phyloP scores from a whole-genome alignment of 208 protist species.

The Wallacemonas sp. region DNA sequence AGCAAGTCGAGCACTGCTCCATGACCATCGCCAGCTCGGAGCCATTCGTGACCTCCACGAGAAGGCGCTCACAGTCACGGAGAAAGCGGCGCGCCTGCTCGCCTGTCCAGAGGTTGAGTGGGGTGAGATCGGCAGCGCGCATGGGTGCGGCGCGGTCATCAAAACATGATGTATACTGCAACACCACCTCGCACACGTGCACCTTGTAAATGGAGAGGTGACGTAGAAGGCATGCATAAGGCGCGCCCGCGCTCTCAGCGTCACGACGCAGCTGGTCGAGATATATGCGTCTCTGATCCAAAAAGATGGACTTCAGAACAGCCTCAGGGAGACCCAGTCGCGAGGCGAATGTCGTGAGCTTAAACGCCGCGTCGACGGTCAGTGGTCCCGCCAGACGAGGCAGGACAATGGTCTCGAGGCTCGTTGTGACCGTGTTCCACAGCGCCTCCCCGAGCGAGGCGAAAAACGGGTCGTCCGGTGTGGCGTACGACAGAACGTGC shows the following conservation, averaged over 20 bases:
- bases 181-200: slow-evolving; percentile 66
- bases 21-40: slow-evolving; percentile 73
- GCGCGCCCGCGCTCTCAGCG: slow-evolving; percentile 34
- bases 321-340: slow-evolving; percentile 41
- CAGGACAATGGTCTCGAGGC: slow-evolving; percentile 48
- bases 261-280: slow-evolving; percentile 42
- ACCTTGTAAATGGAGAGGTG: slow-evolving; percentile 76
- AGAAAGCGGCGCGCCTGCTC: slow-evolving; percentile 51
- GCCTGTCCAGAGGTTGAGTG: slow-evolving; percentile 54
- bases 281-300: slow-evolving; percentile 47
- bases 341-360: slow-evolving; percentile 59
- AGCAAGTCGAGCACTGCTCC: slow-evolving; percentile 64
- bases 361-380: slow-evolving; percentile 65
- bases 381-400: slow-evolving; percentile 60
- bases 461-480: slow-evolving; percentile 31
- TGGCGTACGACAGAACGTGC: slow-evolving; percentile 51
- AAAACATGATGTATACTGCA: slow-evolving; percentile 82
- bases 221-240: slow-evolving; percentile 64
- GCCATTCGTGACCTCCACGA: slow-evolving; percentile 63
- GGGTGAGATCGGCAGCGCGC: not conserved
- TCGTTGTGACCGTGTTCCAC: slow-evolving; percentile 32
- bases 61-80: slow-evolving; percentile 30
- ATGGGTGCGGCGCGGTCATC: slow-evolving; percentile 17
- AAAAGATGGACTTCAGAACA: slow-evolving; percentile 51
- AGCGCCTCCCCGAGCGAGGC: slow-evolving; percentile 27